Evolutionary conservation across 169 alveolate species (phyloP).

Genomic region (Plasmodium inui): DNA sequence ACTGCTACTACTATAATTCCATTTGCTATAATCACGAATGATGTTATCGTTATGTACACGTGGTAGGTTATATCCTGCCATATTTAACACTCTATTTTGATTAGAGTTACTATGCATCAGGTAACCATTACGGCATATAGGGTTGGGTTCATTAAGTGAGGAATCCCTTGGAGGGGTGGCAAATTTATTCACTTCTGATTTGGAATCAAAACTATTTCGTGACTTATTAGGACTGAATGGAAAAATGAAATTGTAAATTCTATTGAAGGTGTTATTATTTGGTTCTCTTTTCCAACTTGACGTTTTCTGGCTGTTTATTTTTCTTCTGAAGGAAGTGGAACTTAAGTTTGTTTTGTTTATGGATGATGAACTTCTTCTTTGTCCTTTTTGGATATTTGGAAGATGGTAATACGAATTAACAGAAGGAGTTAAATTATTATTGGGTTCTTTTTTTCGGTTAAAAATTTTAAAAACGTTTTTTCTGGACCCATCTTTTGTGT

Average conservation of each 20-base stretch:
- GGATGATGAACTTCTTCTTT: conserved; percentile 13
- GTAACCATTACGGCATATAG: background rate
- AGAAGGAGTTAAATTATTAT: conserved; percentile 11
- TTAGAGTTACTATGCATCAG: background rate
- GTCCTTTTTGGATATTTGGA: conserved; percentile 2
- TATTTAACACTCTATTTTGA: background rate
- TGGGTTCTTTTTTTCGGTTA: conserved; percentile 40
- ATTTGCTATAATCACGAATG: background rate
- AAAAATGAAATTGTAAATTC: conserved; percentile 54
- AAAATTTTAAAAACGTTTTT: conserved; percentile 13
- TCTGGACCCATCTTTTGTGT: background rate
- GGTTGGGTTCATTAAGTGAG: background rate
- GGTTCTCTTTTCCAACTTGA: conserved; percentile 31
- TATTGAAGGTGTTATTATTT: conserved; percentile 21
- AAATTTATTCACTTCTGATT: background rate
- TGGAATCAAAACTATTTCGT: conserved; percentile 12
- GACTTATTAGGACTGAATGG: conserved; percentile 19
- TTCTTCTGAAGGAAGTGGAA: background rate
- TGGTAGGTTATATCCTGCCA: background rate
- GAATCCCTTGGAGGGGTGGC: background rate
- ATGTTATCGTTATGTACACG: background rate
- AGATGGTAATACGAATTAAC: conserved; percentile 35
- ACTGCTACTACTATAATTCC: background rate
- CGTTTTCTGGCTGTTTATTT: background rate
- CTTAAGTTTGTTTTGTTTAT: conserved; percentile 6